Conservation (phyloP, 129 eudicot genomes). For the Flaveria ramosissima region DNA sequence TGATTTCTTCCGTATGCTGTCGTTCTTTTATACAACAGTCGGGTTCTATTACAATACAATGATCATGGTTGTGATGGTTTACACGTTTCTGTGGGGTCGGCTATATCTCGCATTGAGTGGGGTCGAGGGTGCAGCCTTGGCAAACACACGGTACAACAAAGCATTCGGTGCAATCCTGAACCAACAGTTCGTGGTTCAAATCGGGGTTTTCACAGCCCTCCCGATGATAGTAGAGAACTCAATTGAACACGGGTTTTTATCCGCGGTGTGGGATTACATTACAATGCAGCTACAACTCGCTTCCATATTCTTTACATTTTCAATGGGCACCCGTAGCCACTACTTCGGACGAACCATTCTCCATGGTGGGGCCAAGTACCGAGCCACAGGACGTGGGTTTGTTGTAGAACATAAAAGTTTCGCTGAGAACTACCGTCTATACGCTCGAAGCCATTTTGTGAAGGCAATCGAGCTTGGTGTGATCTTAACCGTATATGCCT, state of each 20-base stretch:
- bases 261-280: conserved; percentile 84
- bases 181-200: conserved; percentile 82
- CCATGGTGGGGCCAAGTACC: conserved; percentile 94
- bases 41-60: conserved; percentile 81
- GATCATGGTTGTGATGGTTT: conserved; percentile 74
- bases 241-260: conserved; percentile 79
- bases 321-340: conserved; percentile 85
- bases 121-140: conserved; percentile 57
- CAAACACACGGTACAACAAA: conserved; percentile 43
- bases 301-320: conserved; percentile 78
- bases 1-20: conserved; percentile 91
- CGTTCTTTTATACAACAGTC: conserved; percentile 77
- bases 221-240: conserved; percentile 95
- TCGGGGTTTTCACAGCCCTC: conserved; percentile 86
- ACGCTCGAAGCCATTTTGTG: conserved; percentile 89
- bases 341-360: conserved; percentile 88
- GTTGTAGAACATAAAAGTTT: conserved; percentile 81
- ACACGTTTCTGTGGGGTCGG: conserved; percentile 83
- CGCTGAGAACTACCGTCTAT: conserved; percentile 70
- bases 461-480: conserved; percentile 89
- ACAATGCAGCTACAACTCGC: conserved; percentile 86
- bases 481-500: conserved; percentile 71
- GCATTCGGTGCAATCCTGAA: conserved; percentile 67
- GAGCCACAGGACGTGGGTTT: conserved; percentile 93
- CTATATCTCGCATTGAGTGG: conserved; percentile 89